These are phyloP conservation scores for Kluyveromyces lactis DNA, from an alignment of 805 yeast genomes.

Conservation along the genomic window DNA sequence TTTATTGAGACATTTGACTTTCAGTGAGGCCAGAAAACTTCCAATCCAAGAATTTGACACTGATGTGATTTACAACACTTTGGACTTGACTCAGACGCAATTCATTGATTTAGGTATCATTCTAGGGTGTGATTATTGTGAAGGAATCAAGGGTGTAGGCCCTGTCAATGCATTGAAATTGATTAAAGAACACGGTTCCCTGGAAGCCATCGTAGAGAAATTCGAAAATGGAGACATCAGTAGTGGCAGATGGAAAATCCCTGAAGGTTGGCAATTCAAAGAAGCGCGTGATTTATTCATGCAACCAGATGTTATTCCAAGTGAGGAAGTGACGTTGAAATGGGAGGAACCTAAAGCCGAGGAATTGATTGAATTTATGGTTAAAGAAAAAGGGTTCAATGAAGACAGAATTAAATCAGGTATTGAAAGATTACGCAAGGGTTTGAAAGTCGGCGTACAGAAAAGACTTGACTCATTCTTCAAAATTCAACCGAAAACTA, in stretches of 20 bases:
- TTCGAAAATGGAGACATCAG: conserved; percentile 37
- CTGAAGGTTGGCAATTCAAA: conserved; percentile 90
- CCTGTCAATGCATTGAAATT: conserved; percentile 90
- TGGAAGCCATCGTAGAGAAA: conserved; percentile 68
- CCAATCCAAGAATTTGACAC: conserved; percentile 82
- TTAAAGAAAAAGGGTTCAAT: conserved; percentile 79
- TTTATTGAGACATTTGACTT: conserved; percentile 81
- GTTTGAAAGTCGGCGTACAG: conserved; percentile 76
- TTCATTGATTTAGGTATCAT: conserved; percentile 89
- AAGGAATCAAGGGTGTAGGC: conserved; percentile 90
- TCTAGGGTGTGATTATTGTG: conserved; percentile 96
- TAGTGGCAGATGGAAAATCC: conserved; percentile 67
- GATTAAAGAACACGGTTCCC: conserved; percentile 72
- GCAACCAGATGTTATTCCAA: conserved; percentile 69
- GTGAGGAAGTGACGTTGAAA: conserved; percentile 57
- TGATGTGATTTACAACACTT: conserved; percentile 59
- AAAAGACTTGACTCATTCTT: conserved; percentile 92
- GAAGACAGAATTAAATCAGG: conserved; percentile 90
- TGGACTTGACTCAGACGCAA: conserved; percentile 62
- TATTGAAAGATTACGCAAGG: conserved; percentile 76
- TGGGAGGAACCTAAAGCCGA: conserved; percentile 88
- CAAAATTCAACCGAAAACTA: conserved; percentile 50
- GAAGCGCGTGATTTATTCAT: conserved; percentile 81
- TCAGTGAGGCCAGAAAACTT: conserved; percentile 86
- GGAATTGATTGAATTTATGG: conserved; percentile 75